Evolutionary conservation across 805 yeast genomes (phyloP).

Genomic region (Suhomyces sp.): DNA sequence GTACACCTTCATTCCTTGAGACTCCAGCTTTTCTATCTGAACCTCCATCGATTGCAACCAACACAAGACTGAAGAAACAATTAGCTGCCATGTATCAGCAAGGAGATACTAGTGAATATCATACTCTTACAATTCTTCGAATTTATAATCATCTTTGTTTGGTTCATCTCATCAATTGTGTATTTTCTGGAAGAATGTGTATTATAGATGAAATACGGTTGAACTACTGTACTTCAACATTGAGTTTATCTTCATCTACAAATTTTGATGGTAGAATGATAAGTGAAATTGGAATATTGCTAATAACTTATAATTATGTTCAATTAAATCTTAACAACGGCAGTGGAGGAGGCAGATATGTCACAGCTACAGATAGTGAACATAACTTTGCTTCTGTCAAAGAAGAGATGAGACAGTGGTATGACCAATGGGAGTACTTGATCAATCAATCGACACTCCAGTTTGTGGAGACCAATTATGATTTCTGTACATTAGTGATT

Average conservation of each 20-base stretch:
- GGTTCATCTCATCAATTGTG: constrained; percentile 65
- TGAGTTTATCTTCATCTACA: constrained; percentile 59
- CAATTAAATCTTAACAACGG: constrained; percentile 29
- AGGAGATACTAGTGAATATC: constrained; percentile 45
- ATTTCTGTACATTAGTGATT: constrained; percentile 57
- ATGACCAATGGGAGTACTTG: constrained; percentile 65
- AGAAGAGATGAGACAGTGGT: constrained; percentile 59
- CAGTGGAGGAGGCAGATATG: neutral
- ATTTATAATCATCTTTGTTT: constrained; percentile 71
- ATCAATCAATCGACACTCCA: constrained; percentile 71
- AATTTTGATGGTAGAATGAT: constrained; percentile 84
- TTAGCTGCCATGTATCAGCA: no score
- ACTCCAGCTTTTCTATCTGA: neutral
- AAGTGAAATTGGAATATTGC: constrained; percentile 65
- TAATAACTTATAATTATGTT: constrained; percentile 57
- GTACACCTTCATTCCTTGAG: no score
- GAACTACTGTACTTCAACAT: constrained; percentile 56
- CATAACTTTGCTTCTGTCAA: constrained; percentile 35
- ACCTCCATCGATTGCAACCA: no score
- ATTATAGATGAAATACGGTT: constrained; percentile 59
- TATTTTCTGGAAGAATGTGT: constrained; percentile 64
- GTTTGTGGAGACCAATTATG: constrained; percentile 69
- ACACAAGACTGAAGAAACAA: no score
- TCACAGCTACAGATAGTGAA: constrained; percentile 17
- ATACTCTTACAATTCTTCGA: constrained; percentile 55